Percentiles rank a stretch among this genome's conserved stretches.
phyloP scores from a whole-genome alignment of 495 filamentous ascomycete genomes.

The Hypoxylon cercidicola region DNA sequence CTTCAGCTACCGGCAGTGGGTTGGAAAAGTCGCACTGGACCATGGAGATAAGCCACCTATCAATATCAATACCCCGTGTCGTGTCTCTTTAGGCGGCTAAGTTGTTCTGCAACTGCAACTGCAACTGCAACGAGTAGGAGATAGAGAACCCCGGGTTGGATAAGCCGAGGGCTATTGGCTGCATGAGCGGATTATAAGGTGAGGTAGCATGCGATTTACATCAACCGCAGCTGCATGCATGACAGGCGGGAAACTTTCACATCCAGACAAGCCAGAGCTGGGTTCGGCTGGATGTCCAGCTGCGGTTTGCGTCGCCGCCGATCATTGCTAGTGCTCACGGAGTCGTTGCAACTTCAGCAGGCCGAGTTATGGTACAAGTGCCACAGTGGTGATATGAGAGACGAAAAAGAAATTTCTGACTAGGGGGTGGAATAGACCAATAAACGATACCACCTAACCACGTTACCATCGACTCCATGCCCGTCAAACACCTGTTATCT shows the following conservation, averaged over 20 bases:
- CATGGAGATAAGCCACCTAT: conserved; percentile 23
- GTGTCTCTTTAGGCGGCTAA: conserved; percentile 36
- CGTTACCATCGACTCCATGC: conserved; percentile 39
- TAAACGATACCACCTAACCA: conserved; percentile 31
- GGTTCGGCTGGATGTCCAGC: conserved; percentile 43
- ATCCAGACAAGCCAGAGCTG: conserved; percentile 27
- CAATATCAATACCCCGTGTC: conserved; percentile 34
- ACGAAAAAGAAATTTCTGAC: not conserved
- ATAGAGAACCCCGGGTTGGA: conserved; percentile 21
- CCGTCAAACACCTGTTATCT: conserved; percentile 35
- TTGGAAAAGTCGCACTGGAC: not conserved
- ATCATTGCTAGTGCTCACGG: conserved; percentile 42
- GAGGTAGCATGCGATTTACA: conserved; percentile 42
- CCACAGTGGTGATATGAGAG: conserved; percentile 32
- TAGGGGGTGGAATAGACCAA: conserved; percentile 20
- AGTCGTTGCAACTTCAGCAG: conserved; percentile 31
- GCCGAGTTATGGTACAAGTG: conserved; percentile 34
- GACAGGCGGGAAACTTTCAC: conserved; percentile 36
- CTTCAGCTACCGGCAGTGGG: conserved; percentile 27
- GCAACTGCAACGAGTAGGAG: conserved; percentile 35
- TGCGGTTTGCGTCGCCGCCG: conserved; percentile 35
- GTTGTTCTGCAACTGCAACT: no score
- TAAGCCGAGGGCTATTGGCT: conserved; percentile 35
- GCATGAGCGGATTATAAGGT: conserved; percentile 39
- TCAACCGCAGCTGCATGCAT: conserved; percentile 45